A percentile compares a stretch with the other conserved stretches of the same genome.
phyloP scores from a whole-genome alignment of 2,329 filamentous ascomycete species.

The Penicillium polonicum region DNA sequence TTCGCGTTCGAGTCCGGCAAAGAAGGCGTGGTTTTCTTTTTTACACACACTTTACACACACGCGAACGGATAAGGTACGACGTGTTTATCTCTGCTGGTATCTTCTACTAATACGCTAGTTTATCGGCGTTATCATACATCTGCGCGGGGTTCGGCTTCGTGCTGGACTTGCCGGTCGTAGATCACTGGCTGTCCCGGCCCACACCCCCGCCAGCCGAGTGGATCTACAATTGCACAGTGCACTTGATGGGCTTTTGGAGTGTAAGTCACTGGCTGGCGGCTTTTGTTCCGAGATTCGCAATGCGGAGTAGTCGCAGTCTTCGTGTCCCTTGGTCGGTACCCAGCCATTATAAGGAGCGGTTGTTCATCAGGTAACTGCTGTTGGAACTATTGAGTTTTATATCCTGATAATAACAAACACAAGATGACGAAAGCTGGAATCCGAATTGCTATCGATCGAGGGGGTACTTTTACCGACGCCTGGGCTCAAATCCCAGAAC shows the following conservation, averaged over 20 bases:
- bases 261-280: background rate
- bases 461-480: slow-evolving; percentile 35
- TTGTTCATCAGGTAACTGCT: background rate
- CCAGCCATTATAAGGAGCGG: background rate
- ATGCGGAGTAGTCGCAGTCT: background rate
- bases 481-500: slow-evolving; percentile 25
- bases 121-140: background rate
- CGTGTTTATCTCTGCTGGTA: background rate
- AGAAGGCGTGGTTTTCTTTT: background rate
- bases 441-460: slow-evolving; percentile 15
- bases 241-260: background rate
- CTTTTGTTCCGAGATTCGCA: background rate
- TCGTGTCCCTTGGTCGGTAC: background rate
- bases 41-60: background rate
- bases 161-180: background rate
- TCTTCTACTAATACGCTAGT: background rate
- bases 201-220: background rate
- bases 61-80: too few species aligned
- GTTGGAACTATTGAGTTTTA: background rate
- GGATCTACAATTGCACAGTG: background rate
- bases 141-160: background rate
- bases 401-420: background rate
- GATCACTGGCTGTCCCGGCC: background rate
- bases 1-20: background rate
- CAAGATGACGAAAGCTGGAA: background rate